Evolutionary conservation across 257 asterid species (phyloP), one percentile per base, ranked within the genome.

Genomic region (Linaria vulgaris): DNA sequence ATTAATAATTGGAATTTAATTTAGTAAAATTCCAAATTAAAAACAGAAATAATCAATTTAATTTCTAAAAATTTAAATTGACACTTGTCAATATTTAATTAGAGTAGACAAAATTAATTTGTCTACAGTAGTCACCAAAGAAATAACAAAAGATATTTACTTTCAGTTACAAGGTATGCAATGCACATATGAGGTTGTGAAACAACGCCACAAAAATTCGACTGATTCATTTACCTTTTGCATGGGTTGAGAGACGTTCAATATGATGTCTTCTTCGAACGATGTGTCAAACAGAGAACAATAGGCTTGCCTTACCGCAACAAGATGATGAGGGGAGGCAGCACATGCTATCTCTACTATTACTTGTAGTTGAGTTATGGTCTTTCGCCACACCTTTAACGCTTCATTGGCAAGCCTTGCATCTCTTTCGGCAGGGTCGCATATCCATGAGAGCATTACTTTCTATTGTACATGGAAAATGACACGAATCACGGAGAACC

Each of bases 301-400:
- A 69, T 87, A 90, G 1, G 81, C 84, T 59, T 75, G 74, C 62
- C 96, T 82, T 4, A 90, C 97, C 1, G 78, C 88, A 24, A 65
- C 78, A 66, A 87, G 80, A 79, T 90, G 97, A 48, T 77, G 79
- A 43, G 96, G 95, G 10, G 95, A 77, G 11, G 85, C 27, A 27
- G 96, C 85, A 48, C 96, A 87, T 0, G 95, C 95, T 75, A 87
- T 82, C 83, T 90, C 97, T 6, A 79, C 88, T 15, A 87, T 74
- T 4, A 83, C 85, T 76, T 87, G 96, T 17, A 87, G 71, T 1
- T 82, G 79, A 1, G 66, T 77, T 21, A 79, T 56, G 61, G 25
- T 77, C 64, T 82, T 82, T 69, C 59, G 70, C 70, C 23, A 70
- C 0, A 86, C 80, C 48, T 71, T 85, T 62, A 90, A 72, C n/a